phyloP scores from a whole-genome alignment of 2,329 filamentous ascomycete species.

The Epichloe bromicola region DNA sequence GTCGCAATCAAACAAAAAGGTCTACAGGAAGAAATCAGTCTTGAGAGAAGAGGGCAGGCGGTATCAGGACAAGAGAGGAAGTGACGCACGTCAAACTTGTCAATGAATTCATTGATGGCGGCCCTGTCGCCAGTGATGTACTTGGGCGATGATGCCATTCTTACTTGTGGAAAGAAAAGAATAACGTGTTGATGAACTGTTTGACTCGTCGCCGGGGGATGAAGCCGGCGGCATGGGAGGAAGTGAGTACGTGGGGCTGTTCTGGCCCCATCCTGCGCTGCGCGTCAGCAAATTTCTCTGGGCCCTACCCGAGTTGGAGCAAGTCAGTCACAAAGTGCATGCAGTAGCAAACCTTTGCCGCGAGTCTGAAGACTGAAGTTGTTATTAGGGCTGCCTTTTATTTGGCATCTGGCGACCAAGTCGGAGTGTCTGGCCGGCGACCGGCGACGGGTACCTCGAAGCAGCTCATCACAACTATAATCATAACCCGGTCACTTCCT shows the following conservation, averaged over 20 bases:
- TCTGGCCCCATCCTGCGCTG: too few relatives aligned
- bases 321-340: neutral
- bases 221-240: too few relatives aligned
- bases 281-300: too few relatives aligned
- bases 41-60: neutral
- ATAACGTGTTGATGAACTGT: neutral
- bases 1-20: constrained; percentile 92
- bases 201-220: neutral
- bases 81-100: constrained; percentile 75
- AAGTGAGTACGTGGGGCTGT: too few relatives aligned
- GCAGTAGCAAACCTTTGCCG: neutral
- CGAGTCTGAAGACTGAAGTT: neutral
- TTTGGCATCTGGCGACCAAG: neutral
- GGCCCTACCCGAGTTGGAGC: too few relatives aligned
- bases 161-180: too few relatives aligned
- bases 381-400: too few relatives aligned
- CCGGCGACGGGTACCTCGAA: neutral
- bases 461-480: too few relatives aligned
- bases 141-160: constrained; percentile 27
- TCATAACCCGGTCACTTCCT: too few relatives aligned
- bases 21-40: constrained; percentile 6
- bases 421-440: neutral
- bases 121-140: constrained; percentile 68
- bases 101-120: constrained; percentile 71
- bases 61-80: neutral